Evolutionary conservation across 305 asterid genomes (phyloP).

Genomic region (Fraxinus sp.): DNA sequence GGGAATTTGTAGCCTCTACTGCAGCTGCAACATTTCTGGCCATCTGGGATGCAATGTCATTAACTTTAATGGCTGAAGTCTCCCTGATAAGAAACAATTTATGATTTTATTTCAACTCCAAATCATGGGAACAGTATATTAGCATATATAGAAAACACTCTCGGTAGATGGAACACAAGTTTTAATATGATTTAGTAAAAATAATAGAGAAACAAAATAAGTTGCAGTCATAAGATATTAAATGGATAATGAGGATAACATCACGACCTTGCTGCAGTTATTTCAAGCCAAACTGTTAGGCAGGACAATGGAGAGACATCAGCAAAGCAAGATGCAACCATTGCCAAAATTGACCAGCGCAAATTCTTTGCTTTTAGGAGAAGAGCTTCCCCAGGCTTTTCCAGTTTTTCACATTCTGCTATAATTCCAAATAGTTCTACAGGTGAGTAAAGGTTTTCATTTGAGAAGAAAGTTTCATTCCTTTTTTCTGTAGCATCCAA

Average conservation of each 20-base stretch:
- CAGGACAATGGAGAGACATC: conserved; percentile 87
- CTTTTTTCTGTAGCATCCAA: conserved; percentile 47
- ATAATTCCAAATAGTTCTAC: conserved; percentile 88
- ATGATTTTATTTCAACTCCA: conserved; percentile 23
- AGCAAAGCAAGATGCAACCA: conserved; percentile 93
- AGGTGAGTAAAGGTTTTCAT: conserved; percentile 63
- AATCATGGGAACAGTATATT: conserved; percentile 20
- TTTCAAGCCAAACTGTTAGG: conserved; percentile 94
- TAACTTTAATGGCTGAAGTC: conserved; percentile 92
- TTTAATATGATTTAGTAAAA: background rate
- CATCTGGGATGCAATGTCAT: conserved; percentile 85
- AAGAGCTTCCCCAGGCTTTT: conserved; percentile 90
- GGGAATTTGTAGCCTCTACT: conserved; percentile 80
- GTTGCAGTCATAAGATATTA: conserved; percentile 15
- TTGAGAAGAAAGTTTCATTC: conserved; percentile 42
- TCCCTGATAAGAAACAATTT: conserved; percentile 64
- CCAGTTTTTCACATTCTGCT: conserved; percentile 86
- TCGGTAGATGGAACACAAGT: background rate
- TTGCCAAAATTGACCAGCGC: conserved; percentile 95
- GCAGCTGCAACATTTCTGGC: conserved; percentile 93
- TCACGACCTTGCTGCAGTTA: conserved; percentile 90
- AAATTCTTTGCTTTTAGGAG: conserved; percentile 90
- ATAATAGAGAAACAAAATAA: conserved; percentile 21
- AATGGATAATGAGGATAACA: conserved; percentile 27
- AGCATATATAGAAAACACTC: conserved; percentile 14